Evolutionary conservation across 1,284 basidiomycete species (phyloP), one percentile per base, ranked within the genome.

Genomic region (Leccinum subrobustum): DNA sequence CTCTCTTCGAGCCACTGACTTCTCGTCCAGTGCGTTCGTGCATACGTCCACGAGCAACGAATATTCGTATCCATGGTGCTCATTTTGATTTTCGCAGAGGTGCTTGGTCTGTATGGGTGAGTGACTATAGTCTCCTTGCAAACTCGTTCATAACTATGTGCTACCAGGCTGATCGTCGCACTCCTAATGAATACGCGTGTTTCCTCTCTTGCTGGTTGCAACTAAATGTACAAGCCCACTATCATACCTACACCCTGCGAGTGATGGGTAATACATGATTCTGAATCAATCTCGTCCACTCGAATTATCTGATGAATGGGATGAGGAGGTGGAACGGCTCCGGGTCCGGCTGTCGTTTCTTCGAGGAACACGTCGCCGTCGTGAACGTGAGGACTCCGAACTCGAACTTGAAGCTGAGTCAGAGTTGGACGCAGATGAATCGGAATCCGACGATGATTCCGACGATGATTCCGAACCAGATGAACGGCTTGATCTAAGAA

Each of bases 1-100:
- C 57, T 44, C 51, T 20, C 39, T 44, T 4, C 33, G 29, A 54
- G 51, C 42, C 18, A 54, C 60, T 60, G 54, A 66, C 37, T 51
- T 27, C 11, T 11, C 23, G 16, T 33, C 11, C 58, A 88, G 87
- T 89, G 86, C 65, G 87, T 90, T 37, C 85, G 87, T 63, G 88
- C 88, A 66, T 89, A 87, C 66, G 83, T 90, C 33, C 86, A 95
- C 68, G 95, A 98, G 79, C 89, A 92, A 58, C 89, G 90, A 74
- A 86, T 98, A 47, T 97, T 96, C 72, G 95, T 98, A 44, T 83
- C 88, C 18, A 88, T 97, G 92, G 88, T 93, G 51, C 86, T 93
- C 58, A 93, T 94, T 67, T 87, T 96, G 73, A 96, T 96, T 76
- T 96, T 97, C 74, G 93, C 92, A 58, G 96, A 98, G 77, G 95